Evolutionary conservation across 495 filamentous ascomycete species (phyloP).

Genomic region (Neurospora sp.): DNA sequence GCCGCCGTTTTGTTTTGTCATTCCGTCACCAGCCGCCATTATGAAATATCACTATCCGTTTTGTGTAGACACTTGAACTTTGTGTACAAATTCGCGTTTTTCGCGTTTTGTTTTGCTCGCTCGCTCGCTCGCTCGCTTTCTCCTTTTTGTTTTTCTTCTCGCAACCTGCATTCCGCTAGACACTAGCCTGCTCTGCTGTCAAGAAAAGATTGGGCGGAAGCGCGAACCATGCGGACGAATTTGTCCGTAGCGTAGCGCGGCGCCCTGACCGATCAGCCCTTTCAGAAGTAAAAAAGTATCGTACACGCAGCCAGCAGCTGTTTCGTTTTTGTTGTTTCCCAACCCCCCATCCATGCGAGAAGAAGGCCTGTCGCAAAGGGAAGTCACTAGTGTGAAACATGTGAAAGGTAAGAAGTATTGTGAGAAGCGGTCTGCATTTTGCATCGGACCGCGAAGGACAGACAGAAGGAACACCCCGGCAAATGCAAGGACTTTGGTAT

Average conservation of each 20-base stretch:
- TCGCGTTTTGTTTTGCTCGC: background rate
- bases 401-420: background rate
- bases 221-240: background rate
- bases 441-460: background rate
- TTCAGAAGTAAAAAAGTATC: background rate
- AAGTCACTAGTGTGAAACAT: background rate
- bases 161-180: background rate
- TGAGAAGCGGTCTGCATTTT: background rate
- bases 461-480: background rate
- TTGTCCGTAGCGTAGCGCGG: background rate
- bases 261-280: background rate
- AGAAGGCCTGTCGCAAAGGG: background rate
- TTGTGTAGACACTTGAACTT: background rate
- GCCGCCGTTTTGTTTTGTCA: background rate
- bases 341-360: background rate
- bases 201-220: background rate
- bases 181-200: background rate
- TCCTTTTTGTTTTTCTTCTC: background rate
- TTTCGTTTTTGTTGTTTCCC: background rate
- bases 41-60: background rate
- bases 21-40: background rate
- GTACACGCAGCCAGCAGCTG: background rate
- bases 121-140: background rate
- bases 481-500: conserved; percentile 16
- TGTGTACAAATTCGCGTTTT: background rate